Evolutionary conservation across 1,284 basidiomycete genomes (phyloP).

Genomic region (Lentinula novae-zelandiae): DNA sequence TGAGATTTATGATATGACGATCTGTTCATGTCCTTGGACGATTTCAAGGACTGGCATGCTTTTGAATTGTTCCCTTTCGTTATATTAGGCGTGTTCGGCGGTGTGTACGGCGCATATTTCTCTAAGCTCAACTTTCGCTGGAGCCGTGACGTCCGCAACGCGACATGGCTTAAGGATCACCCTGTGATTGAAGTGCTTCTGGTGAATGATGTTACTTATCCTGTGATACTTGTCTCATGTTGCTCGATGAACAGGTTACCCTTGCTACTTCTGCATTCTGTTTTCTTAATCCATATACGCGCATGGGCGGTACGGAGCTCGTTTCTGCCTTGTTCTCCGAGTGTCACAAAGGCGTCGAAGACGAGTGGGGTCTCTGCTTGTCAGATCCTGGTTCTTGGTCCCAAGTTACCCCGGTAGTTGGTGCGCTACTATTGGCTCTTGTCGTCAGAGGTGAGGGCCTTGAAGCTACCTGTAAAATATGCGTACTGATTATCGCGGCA

Average conservation of each 20-base stretch:
- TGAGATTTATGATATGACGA: slow-evolving; percentile 2
- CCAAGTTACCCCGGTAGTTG: slow-evolving; percentile 66
- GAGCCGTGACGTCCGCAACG: slow-evolving; percentile 78
- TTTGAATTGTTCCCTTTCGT: slow-evolving; percentile 84
- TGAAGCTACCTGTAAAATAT: slow-evolving; percentile 78
- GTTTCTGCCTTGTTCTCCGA: slow-evolving; percentile 91
- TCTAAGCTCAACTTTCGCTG: slow-evolving; percentile 90
- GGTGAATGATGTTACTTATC: slow-evolving; percentile 40
- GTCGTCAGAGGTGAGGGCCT: slow-evolving; percentile 82
- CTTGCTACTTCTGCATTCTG: slow-evolving; percentile 72
- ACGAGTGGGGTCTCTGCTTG: slow-evolving; percentile 72
- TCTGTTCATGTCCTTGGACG: background rate
- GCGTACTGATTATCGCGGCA: background rate
- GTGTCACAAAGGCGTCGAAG: slow-evolving; percentile 60
- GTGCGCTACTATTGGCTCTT: slow-evolving; percentile 70
- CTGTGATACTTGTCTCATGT: slow-evolving; percentile 6
- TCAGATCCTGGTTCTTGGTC: slow-evolving; percentile 51
- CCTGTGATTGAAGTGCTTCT: slow-evolving; percentile 84
- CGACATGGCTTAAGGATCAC: slow-evolving; percentile 77
- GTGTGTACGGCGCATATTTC: slow-evolving; percentile 92
- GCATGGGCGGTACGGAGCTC: slow-evolving; percentile 94
- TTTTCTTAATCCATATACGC: slow-evolving; percentile 88
- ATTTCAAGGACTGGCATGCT: slow-evolving; percentile 78
- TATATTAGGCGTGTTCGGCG: slow-evolving; percentile 85
- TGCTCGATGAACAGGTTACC: slow-evolving; percentile 54